phyloP scores from a whole-genome alignment of 306 rosid species.

The Cucumis sativus region Cucumber_9930_V3 NC_026660.2:23125501-23126000 shows the following conservation, averaged over 20 bases:
- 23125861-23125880: constrained; percentile 32
- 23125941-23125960: constrained; percentile 36
- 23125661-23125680: constrained; percentile 26
- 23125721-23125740: constrained; percentile 25
- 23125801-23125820: constrained; percentile 42
- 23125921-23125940: constrained; percentile 38
- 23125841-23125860: constrained; percentile 37
- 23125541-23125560: too few relatives aligned
- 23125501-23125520: too few relatives aligned
- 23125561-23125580: constrained; percentile 29
- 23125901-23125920: constrained; percentile 34
- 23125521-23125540: too few relatives aligned
- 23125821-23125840: neutral
- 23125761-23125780: constrained; percentile 60
- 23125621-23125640: constrained; percentile 69
- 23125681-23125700: constrained; percentile 26
- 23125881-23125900: constrained; percentile 57
- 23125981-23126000: too few relatives aligned
- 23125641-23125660: constrained; percentile 29
- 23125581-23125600: constrained; percentile 18
- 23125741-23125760: constrained; percentile 21
- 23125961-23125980: constrained; percentile 24
- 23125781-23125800: constrained; percentile 26
- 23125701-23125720: constrained; percentile 16
- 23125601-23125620: constrained; percentile 51